Percentiles rank a stretch among this genome's conserved stretches.
Conservation (phyloP, 202 grass and related monocot species). For the Tripidium arundinaceum region DNA sequence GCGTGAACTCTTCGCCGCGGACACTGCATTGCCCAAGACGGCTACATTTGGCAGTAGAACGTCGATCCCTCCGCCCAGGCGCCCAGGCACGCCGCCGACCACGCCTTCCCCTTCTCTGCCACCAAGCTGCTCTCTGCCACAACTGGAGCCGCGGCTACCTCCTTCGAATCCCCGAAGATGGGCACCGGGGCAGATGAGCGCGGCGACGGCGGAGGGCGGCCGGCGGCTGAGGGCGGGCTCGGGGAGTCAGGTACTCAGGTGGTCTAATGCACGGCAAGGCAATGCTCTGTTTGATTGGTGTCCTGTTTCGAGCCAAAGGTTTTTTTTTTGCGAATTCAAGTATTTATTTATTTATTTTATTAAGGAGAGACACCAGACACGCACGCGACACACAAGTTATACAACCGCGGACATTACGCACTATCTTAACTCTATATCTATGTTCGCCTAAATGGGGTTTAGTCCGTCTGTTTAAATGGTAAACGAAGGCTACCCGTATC, state of each 20-base stretch:
- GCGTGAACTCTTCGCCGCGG: not conserved
- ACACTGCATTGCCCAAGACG: not conserved
- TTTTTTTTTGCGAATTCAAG: no score
- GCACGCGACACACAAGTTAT: no score
- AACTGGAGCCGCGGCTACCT: not conserved
- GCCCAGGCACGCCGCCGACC: not conserved
- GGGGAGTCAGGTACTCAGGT: not conserved
- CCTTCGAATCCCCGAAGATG: not conserved
- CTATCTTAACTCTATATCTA: no score
- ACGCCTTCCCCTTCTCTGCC: not conserved
- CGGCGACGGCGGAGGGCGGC: not conserved
- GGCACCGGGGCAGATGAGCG: not conserved
- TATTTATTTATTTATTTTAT: no score
- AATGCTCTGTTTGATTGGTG: no score
- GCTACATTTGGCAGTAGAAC: conserved; percentile 2
- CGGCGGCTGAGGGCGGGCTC: not conserved
- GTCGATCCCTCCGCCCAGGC: not conserved
- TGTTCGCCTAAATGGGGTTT: no score
- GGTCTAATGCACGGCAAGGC: no score
- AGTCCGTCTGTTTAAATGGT: no score
- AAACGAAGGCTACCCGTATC: no score
- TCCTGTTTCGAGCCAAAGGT: no score
- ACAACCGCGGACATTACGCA: no score
- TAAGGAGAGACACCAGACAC: no score
- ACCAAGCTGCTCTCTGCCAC: not conserved